These are phyloP conservation scores for Davidsoniella virescens DNA, from an alignment of 2,329 filamentous ascomycete species.

Conservation along the genomic window DNA sequence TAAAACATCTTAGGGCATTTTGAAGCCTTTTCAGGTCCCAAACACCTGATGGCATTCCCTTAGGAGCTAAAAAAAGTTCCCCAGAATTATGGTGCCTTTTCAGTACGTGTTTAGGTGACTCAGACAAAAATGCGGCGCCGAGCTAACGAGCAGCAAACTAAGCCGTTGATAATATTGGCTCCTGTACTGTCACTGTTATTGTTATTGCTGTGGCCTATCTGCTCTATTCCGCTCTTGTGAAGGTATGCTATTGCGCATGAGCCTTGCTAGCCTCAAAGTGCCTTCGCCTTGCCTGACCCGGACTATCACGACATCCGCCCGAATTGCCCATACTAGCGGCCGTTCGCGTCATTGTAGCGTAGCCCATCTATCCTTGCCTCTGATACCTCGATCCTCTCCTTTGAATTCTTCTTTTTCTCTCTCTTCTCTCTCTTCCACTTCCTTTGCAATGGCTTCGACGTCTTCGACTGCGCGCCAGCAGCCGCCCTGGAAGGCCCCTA, in stretches of 20 bases:
- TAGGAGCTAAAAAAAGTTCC: not conserved
- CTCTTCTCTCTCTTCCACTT: not conserved
- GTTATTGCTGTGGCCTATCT: not conserved
- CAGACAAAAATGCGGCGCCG: slow-evolving; percentile 2
- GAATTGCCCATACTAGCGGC: not conserved
- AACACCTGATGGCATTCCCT: not conserved
- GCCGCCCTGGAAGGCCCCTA: slow-evolving; percentile 11
- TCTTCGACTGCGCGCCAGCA: slow-evolving; percentile 9
- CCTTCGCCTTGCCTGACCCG: not conserved
- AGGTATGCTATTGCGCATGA: slow-evolving; percentile 6
- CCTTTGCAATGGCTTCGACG: slow-evolving; percentile 10
- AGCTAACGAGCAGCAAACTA: not conserved
- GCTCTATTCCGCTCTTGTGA: too few species aligned
- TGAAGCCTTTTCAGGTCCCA: not conserved
- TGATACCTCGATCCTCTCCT: not conserved
- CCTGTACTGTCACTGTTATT: not conserved
- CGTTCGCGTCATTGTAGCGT: not conserved
- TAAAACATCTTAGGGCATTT: not conserved
- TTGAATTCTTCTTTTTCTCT: not conserved
- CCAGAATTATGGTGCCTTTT: slow-evolving; percentile 4
- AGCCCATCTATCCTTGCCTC: not conserved
- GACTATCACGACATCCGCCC: not conserved
- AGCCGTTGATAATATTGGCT: too few species aligned
- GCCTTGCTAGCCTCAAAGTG: not conserved
- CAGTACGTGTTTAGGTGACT: slow-evolving; percentile 1